Evolutionary conservation across 2,329 filamentous ascomycete species (phyloP).

Genomic region (Epichloe baconii): DNA sequence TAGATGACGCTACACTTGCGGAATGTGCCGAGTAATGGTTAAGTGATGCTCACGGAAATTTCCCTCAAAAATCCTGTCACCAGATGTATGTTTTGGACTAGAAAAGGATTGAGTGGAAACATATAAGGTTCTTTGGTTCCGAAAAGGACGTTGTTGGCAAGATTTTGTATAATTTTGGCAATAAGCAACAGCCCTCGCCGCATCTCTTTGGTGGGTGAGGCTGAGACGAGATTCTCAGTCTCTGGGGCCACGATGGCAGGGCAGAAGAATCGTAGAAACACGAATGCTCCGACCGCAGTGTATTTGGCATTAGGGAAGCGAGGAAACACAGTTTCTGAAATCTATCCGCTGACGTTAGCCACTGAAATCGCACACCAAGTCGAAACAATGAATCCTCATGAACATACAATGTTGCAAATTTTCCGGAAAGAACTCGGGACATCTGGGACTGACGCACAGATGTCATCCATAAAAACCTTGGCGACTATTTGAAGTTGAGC

Average conservation of each 20-base stretch:
- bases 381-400: neutral
- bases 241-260: conserved; percentile 60
- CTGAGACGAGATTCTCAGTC: conserved; percentile 49
- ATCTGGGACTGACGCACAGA: conserved; percentile 46
- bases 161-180: conserved; percentile 57
- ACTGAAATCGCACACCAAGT: neutral
- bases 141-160: conserved; percentile 60
- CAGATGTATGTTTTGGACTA: conserved; percentile 54
- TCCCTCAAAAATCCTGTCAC: conserved; percentile 55
- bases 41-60: conserved; percentile 39
- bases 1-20: neutral
- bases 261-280: conserved; percentile 61
- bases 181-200: conserved; percentile 54
- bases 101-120: conserved; percentile 56
- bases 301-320: conserved; percentile 59
- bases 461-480: conserved; percentile 59
- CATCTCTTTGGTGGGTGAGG: conserved; percentile 53
- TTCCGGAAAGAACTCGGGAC: conserved; percentile 52
- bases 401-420: conserved; percentile 51
- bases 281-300: conserved; percentile 57
- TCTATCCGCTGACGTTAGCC: conserved; percentile 22
- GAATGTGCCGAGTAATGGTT: neutral
- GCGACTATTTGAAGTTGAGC: conserved; percentile 53
- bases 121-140: conserved; percentile 62
- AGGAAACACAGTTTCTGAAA: conserved; percentile 48